Percentiles rank a stretch among this genome's conserved stretches.
phyloP scores from a whole-genome alignment of 352 stramenopile species.

The Elongisporangium anandrum region DNA sequence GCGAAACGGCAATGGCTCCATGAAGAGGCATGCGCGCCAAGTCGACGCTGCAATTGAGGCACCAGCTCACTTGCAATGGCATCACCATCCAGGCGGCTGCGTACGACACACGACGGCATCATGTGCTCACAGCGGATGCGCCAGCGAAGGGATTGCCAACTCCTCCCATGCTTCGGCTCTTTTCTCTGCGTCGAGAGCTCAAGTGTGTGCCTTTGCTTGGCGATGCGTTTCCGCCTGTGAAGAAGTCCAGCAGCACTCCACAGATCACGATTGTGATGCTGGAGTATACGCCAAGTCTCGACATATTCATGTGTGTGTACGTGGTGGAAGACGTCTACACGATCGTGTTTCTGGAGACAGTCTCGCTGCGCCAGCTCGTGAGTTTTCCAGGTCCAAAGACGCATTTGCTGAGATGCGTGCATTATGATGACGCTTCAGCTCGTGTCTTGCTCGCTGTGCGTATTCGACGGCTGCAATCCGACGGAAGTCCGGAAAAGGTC shows the following conservation, averaged over 20 bases:
- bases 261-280: slow-evolving; percentile 21
- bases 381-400: slow-evolving; percentile 35
- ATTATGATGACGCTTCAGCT: slow-evolving; percentile 31
- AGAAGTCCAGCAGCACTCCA: not conserved
- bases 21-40: slow-evolving; percentile 18
- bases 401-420: slow-evolving; percentile 36
- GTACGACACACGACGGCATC: slow-evolving; percentile 68
- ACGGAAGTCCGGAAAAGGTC: not conserved
- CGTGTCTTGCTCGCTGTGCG: slow-evolving; percentile 40
- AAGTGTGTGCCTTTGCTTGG: slow-evolving; percentile 50
- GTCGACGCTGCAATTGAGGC: slow-evolving; percentile 69
- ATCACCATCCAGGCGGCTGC: slow-evolving; percentile 42
- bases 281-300: slow-evolving; percentile 30
- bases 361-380: slow-evolving; percentile 49
- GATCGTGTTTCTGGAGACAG: slow-evolving; percentile 61
- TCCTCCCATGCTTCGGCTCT: slow-evolving; percentile 56
- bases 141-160: slow-evolving; percentile 11
- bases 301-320: slow-evolving; percentile 70
- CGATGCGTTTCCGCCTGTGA: slow-evolving; percentile 10
- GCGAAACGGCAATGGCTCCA: not conserved
- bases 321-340: slow-evolving; percentile 24
- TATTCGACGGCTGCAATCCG: not conserved
- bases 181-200: slow-evolving; percentile 70
- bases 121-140: slow-evolving; percentile 63
- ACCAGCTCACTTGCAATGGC: slow-evolving; percentile 60